These are phyloP conservation scores for Bipolaris gigantea DNA, from an alignment of 2,329 filamentous ascomycete species.

Conservation along the genomic window DNA sequence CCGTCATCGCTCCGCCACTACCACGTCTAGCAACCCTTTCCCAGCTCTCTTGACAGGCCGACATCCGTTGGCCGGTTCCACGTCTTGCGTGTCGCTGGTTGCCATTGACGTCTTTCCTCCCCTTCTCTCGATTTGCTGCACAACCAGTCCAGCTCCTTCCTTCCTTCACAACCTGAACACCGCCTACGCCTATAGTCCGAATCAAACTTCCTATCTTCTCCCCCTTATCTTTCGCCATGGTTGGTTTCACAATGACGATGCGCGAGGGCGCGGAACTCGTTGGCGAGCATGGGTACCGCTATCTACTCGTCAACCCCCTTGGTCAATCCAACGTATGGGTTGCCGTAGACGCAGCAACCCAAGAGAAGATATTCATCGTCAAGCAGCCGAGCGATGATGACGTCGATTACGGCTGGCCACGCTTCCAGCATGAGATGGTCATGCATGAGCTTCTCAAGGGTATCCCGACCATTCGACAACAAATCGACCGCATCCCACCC, in stretches of 20 bases:
- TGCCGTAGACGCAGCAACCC: constrained; percentile 14
- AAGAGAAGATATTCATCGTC: constrained; percentile 15
- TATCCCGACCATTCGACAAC: constrained; percentile 10
- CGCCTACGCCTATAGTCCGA: not conserved
- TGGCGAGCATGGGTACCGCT: constrained; percentile 13
- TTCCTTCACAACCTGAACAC: not conserved
- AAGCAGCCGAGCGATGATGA: constrained; percentile 16
- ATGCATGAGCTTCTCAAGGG: constrained; percentile 17
- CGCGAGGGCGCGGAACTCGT: constrained; percentile 15
- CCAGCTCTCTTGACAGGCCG: constrained; percentile 3
- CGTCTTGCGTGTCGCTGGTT: not conserved
- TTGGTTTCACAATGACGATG: constrained; percentile 6
- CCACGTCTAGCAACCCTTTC: constrained; percentile 7
- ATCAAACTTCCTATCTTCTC: not conserved
- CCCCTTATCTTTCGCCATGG: not conserved
- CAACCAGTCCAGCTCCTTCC: not conserved
- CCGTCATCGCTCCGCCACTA: constrained; percentile 10
- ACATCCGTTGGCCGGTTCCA: constrained; percentile 6
- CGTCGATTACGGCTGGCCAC: constrained; percentile 10
- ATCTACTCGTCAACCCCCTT: constrained; percentile 13
- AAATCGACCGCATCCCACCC: constrained; percentile 14
- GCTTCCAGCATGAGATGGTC: constrained; percentile 16
- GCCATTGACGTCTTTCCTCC: constrained; percentile 2
- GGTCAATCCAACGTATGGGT: constrained; percentile 16
- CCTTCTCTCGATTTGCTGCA: not conserved